Evolutionary conservation across 371 early-diverging fungal genomes (phyloP).

Genomic region (Lichtheimia corymbifera): DNA sequence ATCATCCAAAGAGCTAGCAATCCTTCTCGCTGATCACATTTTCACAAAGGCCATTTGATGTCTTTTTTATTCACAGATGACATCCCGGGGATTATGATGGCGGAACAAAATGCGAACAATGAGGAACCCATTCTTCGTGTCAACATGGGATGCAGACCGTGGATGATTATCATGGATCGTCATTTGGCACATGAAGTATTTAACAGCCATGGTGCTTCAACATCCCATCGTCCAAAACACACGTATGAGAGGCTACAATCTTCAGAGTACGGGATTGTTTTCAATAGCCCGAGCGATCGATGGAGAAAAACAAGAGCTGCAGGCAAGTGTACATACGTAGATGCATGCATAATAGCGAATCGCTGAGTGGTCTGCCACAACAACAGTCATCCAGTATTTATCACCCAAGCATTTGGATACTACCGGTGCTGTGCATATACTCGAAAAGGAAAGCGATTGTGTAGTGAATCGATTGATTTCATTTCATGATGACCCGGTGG

Average conservation of each 20-base stretch:
- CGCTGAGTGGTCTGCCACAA: too few relatives aligned
- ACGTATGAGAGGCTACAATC: background rate
- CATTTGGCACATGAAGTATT: slow-evolving; percentile 22
- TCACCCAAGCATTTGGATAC: slow-evolving; percentile 10
- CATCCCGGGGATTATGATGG: too few relatives aligned
- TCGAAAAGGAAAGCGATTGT: slow-evolving; percentile 4
- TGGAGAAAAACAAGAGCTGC: slow-evolving; percentile 16
- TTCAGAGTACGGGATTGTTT: slow-evolving; percentile 12
- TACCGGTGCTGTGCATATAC: background rate
- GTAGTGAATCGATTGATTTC: slow-evolving; percentile 6
- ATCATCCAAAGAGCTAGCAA: too few relatives aligned
- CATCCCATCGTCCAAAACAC: slow-evolving; percentile 10
- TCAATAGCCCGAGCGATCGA: slow-evolving; percentile 5
- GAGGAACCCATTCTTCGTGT: slow-evolving; percentile 13
- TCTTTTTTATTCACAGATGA: too few relatives aligned
- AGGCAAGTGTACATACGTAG: background rate
- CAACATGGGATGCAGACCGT: slow-evolving; percentile 19
- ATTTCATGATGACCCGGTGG: background rate
- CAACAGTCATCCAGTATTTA: slow-evolving; percentile 3
- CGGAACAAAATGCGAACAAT: background rate
- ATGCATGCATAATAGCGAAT: background rate
- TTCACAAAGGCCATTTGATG: too few relatives aligned
- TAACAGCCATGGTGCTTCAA: slow-evolving; percentile 9
- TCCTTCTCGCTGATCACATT: too few relatives aligned
- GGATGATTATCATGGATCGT: slow-evolving; percentile 20